Conservation (phyloP, 2,329 filamentous ascomycete genomes). For the Colletotrichum sp. region DNA sequence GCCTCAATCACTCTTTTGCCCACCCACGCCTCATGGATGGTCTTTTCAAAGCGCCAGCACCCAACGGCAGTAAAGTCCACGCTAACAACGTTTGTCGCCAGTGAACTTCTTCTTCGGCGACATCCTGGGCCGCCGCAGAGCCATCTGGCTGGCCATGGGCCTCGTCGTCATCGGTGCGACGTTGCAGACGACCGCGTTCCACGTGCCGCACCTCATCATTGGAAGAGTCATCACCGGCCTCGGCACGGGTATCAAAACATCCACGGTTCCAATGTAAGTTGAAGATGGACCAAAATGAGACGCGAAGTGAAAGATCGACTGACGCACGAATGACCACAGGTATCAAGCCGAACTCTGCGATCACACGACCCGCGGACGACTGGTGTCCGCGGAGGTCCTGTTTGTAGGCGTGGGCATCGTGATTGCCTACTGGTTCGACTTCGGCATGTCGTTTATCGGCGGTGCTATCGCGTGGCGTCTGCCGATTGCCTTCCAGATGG, state of each 20-base stretch:
- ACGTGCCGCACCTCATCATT: conserved; percentile 44
- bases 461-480: conserved; percentile 28
- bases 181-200: conserved; percentile 36
- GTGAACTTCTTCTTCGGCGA: not conserved
- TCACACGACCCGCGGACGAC: not conserved
- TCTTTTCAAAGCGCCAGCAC: too few species aligned
- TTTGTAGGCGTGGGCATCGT: conserved; percentile 46
- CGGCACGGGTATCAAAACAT: conserved; percentile 37
- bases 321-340: not conserved
- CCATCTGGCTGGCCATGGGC: not conserved
- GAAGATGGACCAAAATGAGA: too few species aligned
- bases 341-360: not conserved
- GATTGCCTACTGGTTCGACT: conserved; percentile 40
- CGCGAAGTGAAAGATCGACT: accelerated
- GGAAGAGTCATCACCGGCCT: conserved; percentile 47
- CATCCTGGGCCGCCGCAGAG: not conserved
- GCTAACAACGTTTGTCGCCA: not conserved
- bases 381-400: conserved; percentile 35
- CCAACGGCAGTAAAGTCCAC: too few species aligned
- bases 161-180: conserved; percentile 26
- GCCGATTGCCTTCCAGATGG: not conserved
- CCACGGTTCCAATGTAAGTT: conserved; percentile 23
- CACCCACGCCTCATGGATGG: accelerated
- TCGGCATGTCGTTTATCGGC: conserved; percentile 37
- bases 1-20: too few species aligned